Base-by-base conservation (phyloP, 2,329 filamentous ascomycete species). In the Diplodia seriata region DNA sequence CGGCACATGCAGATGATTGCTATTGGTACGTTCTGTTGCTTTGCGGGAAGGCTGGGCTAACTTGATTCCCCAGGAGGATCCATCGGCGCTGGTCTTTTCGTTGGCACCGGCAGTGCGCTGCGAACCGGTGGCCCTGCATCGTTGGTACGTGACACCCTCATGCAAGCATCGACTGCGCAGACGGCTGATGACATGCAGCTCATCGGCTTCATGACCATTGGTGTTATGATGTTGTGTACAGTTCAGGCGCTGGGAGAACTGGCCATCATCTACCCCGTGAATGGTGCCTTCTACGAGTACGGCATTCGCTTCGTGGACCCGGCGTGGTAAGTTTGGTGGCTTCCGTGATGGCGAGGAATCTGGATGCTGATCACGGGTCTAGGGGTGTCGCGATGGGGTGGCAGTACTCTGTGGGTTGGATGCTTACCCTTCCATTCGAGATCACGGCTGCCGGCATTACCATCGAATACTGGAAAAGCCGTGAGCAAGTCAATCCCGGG, bases 41-140 rank as follows among this genome's bases (percentile, higher is more conserved):
- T 26, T 26, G 26, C 26, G 26, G 26, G 26, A 26, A 26, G 26
- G 26, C 26, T 26, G 26, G 26, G 26, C 26, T 26, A 4, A 26
- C 3, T 38, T 12, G 11, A 3, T 33, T 9, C 6, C 43, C 5
- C 12, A 69, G 85, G 85, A 73, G 86, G 86, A 68, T 86, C 85
- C 38, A 88, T 88, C 67, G 86, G 86, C 76, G 86, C 86, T 75
- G 86, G 86, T 79, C 87, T 88, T 80, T 88, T 88, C 76, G 86
- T 88, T 74, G 85, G 86, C 72, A 87, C 85, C 43, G 86, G 86
- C 71, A 74, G 78, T 71, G 86, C 86, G 56, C 77, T 88, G n/a
- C 74, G 74, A 70, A 82, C 78, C 68, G 86, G 86, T 78, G 84
- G 82, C 78, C 75, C 81, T 78, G 51, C 43, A 9, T 68, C 64